Conservation (phyloP, 2,329 filamentous ascomycete species). For the Fusarium tjaetaba region DNA sequence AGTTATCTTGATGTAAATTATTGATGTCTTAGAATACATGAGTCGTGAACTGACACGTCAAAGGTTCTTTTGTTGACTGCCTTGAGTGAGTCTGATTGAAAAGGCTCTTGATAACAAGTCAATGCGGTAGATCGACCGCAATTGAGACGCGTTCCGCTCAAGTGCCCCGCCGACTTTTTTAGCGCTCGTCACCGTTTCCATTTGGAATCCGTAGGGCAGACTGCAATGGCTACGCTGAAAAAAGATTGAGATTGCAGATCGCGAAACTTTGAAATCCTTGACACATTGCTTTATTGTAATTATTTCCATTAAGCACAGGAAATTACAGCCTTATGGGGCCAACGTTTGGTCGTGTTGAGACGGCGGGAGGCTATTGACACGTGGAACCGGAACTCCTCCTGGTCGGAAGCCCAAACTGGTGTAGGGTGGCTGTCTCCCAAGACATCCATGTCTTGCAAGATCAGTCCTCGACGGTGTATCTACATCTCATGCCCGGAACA, state of each 20-base stretch:
- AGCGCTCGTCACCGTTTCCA: background rate
- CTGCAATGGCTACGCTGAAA: background rate
- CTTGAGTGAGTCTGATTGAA: background rate
- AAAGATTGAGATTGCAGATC: background rate
- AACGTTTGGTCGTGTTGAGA: background rate
- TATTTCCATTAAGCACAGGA: too few species aligned
- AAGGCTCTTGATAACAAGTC: background rate
- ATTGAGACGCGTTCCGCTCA: background rate
- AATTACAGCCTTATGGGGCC: background rate
- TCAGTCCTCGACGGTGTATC: too few species aligned
- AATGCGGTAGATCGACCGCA: background rate
- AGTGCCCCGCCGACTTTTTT: background rate
- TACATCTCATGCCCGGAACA: too few species aligned
- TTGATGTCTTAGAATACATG: background rate
- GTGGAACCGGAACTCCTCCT: background rate
- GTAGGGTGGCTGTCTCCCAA: background rate
- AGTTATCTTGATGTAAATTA: fast-evolving
- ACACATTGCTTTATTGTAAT: background rate
- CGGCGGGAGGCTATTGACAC: background rate
- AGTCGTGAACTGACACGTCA: background rate
- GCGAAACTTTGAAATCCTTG: background rate
- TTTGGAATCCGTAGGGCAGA: background rate
- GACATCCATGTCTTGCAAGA: background rate
- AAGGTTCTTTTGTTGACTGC: background rate
- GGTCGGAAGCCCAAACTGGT: too few species aligned